Evolutionary conservation across 495 filamentous ascomycete genomes (phyloP), one percentile per base, ranked within the genome.

Genomic region (Aspergillus asperescens): DNA sequence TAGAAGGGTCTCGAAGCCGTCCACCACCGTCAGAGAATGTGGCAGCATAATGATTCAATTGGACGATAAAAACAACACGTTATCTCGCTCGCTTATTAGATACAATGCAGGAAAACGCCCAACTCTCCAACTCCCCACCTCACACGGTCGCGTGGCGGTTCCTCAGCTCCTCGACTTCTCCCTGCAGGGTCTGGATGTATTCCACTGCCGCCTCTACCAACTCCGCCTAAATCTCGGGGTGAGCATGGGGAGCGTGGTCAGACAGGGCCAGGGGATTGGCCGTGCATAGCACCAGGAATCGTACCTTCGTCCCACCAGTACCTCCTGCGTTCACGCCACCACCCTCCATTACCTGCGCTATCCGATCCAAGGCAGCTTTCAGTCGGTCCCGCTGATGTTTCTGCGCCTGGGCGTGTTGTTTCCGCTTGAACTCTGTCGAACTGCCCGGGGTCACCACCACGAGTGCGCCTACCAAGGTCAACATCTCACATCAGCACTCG

Each of bases 311-410:
- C 13, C 41, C 56, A 8, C 42, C 25, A 7, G 35, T 59, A 9
- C 34, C 41, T 8, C 51, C 39, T 22, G 24, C 50, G 24, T 40
- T 23, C 23, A 40, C 28, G 15, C 50, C 52, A 39, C 56, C 56
- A 20, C 42, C 48, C 18, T 37, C 24, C 35, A 59, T n/a, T 28
- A 59, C 43, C n/a, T 39, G 47, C 29, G 48, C 57, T 38, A 59
- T 55, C 7, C 47, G 48, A 22, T 59, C 57, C 19, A 59, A 27
- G 10, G 52, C 52, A 4, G 24, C 37, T 12, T 59, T 59, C 57
- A 59, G 42, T 5, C 57, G 52, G 20, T 59, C 57, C 13, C 52
- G 52, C 40, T 55, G 52, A 16, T 49, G 41, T 32, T 59, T 59
- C 41, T 59, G 57, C 12, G 57, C 48, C 10, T 52, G 52, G 5